Conservation (phyloP, 2,329 filamentous ascomycete genomes). For the Fusarium solani-melongenae region DNA sequence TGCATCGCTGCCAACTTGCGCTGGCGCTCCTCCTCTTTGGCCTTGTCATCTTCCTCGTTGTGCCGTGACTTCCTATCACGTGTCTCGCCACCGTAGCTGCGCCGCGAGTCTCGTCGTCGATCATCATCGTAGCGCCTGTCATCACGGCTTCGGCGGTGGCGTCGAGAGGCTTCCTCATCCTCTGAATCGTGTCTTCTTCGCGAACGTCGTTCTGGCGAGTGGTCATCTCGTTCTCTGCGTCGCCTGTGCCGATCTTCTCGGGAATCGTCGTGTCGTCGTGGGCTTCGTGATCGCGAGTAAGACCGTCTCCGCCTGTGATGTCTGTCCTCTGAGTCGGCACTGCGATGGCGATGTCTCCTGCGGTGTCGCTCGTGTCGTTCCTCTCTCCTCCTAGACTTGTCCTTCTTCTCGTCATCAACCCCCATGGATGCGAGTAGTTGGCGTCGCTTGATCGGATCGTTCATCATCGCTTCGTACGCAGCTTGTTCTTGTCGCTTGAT, state of each 20-base stretch:
- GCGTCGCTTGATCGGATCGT: constrained; percentile 74
- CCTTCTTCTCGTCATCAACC: constrained; percentile 60
- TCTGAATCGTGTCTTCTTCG: constrained; percentile 33
- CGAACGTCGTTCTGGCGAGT: constrained; percentile 39
- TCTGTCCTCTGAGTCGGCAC: constrained; percentile 52
- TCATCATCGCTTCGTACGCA: constrained; percentile 83
- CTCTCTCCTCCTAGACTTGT: constrained; percentile 47
- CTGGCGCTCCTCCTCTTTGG: constrained; percentile 67
- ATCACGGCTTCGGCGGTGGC: constrained; percentile 32
- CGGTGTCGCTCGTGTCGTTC: constrained; percentile 51
- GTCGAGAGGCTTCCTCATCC: constrained; percentile 26
- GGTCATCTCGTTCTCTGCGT: constrained; percentile 32
- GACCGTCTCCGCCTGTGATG: constrained; percentile 57
- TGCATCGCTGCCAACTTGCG: constrained; percentile 80
- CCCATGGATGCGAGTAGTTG: constrained; percentile 75
- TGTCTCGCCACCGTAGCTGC: constrained; percentile 34
- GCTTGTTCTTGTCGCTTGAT: constrained; percentile 94
- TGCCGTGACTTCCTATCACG: constrained; percentile 38
- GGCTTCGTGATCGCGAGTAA: constrained; percentile 58
- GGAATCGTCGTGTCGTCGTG: constrained; percentile 47
- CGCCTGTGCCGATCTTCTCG: constrained; percentile 44
- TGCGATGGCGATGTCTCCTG: constrained; percentile 57
- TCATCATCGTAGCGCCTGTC: constrained; percentile 45
- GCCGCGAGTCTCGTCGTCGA: constrained; percentile 37
- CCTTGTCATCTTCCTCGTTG: constrained; percentile 41